phyloP scores from a whole-genome alignment of 306 rosid species.

The Pueraria montana region DNA sequence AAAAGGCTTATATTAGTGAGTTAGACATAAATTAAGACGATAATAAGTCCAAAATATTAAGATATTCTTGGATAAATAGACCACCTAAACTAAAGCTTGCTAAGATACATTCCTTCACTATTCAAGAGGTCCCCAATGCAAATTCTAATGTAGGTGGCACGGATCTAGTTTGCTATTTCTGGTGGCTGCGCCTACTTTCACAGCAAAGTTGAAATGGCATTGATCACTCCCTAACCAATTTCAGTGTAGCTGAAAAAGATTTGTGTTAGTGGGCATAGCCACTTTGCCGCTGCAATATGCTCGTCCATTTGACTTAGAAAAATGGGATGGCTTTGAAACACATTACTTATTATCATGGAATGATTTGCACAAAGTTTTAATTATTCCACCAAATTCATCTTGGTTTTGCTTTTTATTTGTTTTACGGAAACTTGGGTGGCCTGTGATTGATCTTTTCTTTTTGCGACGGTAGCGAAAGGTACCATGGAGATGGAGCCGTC shows the following conservation, averaged over 20 bases:
- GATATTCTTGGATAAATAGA: no score
- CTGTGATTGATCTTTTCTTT: neutral
- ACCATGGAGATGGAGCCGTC: neutral
- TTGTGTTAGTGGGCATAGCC: neutral
- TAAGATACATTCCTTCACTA: neutral
- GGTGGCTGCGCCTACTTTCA: conserved; percentile 20
- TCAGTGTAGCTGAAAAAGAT: neutral
- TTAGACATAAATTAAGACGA: neutral
- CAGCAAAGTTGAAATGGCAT: neutral
- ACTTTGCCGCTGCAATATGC: neutral
- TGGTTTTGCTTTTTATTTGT: neutral
- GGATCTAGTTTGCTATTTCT: neutral
- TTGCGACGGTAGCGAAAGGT: no score
- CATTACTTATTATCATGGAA: neutral
- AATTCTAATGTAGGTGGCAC: neutral
- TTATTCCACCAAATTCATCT: neutral
- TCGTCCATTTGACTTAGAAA: neutral
- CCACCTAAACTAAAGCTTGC: neutral
- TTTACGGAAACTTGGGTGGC: neutral
- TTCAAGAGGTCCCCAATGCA: neutral
- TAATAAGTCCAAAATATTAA: neutral
- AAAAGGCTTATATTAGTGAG: neutral
- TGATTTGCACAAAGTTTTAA: neutral
- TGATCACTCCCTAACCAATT: conserved; percentile 3
- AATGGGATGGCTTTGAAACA: neutral